These are phyloP conservation scores for Phytophthora citricola DNA, from an alignment of 352 stramenopile species.

Conservation along the genomic window DNA sequence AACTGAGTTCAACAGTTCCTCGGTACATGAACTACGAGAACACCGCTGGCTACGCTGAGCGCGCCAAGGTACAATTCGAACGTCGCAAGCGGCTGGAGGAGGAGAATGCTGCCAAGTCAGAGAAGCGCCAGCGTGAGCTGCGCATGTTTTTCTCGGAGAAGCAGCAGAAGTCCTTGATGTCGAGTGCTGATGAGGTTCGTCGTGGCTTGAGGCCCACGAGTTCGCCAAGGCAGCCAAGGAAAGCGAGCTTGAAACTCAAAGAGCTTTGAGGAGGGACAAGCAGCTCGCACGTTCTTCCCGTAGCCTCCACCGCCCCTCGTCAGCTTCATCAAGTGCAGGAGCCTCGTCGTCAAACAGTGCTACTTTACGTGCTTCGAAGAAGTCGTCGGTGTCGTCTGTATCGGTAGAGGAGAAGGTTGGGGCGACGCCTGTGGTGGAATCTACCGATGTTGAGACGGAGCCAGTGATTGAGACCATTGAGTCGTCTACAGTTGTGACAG, in stretches of 20 bases:
- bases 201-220: constrained; percentile 62
- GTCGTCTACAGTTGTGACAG: not conserved
- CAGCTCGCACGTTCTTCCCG: constrained; percentile 11
- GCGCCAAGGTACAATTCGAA: constrained; percentile 64
- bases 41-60: constrained; percentile 46
- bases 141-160: constrained; percentile 51
- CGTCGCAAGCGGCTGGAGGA: constrained; percentile 74
- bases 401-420: constrained; percentile 28
- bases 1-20: constrained; percentile 52
- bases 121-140: constrained; percentile 62
- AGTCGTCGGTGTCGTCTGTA: constrained; percentile 30
- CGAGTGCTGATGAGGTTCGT: constrained; percentile 54
- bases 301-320: constrained; percentile 7
- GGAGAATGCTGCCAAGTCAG: constrained; percentile 62
- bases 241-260: constrained; percentile 23
- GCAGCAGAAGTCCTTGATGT: constrained; percentile 50
- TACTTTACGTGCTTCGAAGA: constrained; percentile 32
- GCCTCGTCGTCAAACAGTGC: constrained; percentile 29
- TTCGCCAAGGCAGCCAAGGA: constrained; percentile 45
- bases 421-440: not conserved
- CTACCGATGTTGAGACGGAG: constrained; percentile 1
- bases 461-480: constrained; percentile 1
- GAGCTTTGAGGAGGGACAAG: constrained; percentile 18
- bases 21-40: constrained; percentile 77
- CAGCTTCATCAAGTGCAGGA: constrained; percentile 26